These are phyloP conservation scores for Paramecium biaurelia DNA, from an alignment of 73 alveolate genomes.

Conservation along the genomic window DNA sequence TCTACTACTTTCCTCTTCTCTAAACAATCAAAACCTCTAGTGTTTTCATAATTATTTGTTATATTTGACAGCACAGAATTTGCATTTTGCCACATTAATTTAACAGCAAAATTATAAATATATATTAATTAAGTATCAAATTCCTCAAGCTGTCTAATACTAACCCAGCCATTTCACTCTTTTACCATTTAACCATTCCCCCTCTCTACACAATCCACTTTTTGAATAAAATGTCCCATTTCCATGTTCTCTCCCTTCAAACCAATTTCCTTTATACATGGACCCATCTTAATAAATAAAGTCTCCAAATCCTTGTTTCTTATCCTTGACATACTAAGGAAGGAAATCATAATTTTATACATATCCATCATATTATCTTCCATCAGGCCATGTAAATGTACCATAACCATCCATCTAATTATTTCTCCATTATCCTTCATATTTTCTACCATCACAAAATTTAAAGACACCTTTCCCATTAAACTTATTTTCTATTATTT, in stretches of 20 bases:
- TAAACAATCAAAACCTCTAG: neutral
- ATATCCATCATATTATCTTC: conserved; percentile 37
- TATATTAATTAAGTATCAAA: neutral
- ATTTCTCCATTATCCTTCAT: conserved; percentile 61
- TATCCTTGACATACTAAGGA: conserved; percentile 25
- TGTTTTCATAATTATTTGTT: conserved; percentile 9
- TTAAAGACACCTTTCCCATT: conserved; percentile 58
- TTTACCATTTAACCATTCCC: conserved; percentile 54
- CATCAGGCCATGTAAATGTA: conserved; percentile 52
- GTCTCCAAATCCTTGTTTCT: conserved; percentile 38
- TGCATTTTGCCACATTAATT: neutral
- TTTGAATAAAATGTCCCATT: conserved; percentile 26
- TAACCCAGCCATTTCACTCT: conserved; percentile 26
- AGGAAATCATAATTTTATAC: neutral
- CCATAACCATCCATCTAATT: conserved; percentile 41
- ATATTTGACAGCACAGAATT: neutral
- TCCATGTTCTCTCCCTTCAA: conserved; percentile 58
- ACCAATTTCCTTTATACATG: conserved; percentile 42
- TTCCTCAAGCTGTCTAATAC: neutral
- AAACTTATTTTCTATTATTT: conserved; percentile 9
- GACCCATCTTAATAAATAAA: conserved; percentile 22
- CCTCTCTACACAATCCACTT: conserved; percentile 1
- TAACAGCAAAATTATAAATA: neutral
- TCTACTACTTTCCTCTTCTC: neutral
- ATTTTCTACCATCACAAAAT: conserved; percentile 61